Conservation (phyloP, 2,329 filamentous ascomycete genomes). For the Hypoxylon sp. region DNA sequence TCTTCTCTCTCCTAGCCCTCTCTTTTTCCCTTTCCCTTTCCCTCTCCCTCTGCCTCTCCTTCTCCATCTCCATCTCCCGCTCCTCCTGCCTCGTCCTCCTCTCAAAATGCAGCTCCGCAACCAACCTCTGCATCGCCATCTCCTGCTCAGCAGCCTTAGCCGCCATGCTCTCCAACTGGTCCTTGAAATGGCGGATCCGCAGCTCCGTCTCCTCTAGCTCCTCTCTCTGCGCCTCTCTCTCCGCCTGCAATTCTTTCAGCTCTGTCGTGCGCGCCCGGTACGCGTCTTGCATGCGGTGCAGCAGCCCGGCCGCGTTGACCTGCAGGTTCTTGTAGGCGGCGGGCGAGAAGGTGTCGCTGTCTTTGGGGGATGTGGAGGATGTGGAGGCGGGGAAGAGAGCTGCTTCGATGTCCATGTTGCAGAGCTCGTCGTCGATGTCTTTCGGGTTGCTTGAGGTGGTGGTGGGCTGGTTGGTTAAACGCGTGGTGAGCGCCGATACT, state of each 20-base stretch:
- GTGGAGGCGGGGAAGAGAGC: slow-evolving; percentile 66
- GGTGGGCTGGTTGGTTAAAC: slow-evolving; percentile 51
- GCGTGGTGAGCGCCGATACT: slow-evolving; percentile 62
- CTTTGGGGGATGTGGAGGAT: slow-evolving; percentile 57
- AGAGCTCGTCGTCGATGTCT: slow-evolving; percentile 65
- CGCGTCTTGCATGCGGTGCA: slow-evolving; percentile 71
- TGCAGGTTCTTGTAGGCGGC: slow-evolving; percentile 74
- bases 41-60: slow-evolving; percentile 54
- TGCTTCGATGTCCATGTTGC: slow-evolving; percentile 68
- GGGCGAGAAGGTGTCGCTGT: slow-evolving; percentile 69
- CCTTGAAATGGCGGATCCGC: slow-evolving; percentile 68
- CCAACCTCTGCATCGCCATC: slow-evolving; percentile 63
- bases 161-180: slow-evolving; percentile 73
- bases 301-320: slow-evolving; percentile 68
- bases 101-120: slow-evolving; percentile 67
- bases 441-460: slow-evolving; percentile 49
- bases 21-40: slow-evolving; percentile 53
- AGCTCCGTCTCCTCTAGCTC: slow-evolving; percentile 70
- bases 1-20: slow-evolving; percentile 43
- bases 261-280: slow-evolving; percentile 68
- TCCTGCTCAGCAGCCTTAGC: slow-evolving; percentile 69
- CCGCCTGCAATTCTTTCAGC: slow-evolving; percentile 66
- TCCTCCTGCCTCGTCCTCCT: slow-evolving; percentile 63
- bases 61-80: slow-evolving; percentile 46
- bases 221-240: slow-evolving; percentile 68